Conservation (phyloP, 148 eudicot species). For the Arctostaphylos glauca region DNA sequence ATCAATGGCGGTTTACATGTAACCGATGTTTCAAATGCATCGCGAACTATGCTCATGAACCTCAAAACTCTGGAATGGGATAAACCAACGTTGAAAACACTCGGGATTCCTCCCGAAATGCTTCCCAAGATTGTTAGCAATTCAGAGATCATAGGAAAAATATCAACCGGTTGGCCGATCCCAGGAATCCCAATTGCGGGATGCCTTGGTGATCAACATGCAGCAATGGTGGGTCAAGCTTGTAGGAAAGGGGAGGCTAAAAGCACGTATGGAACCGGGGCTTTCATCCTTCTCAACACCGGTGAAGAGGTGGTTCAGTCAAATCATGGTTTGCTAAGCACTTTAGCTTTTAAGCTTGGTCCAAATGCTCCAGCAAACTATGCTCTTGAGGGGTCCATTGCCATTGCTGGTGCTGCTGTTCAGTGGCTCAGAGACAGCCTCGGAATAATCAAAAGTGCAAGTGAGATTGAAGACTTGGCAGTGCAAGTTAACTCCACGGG, state of each 20-base stretch:
- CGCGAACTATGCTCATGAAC: slow-evolving; percentile 95
- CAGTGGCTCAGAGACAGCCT: slow-evolving; percentile 98
- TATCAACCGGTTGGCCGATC: slow-evolving; percentile 79
- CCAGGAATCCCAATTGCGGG: slow-evolving; percentile 88
- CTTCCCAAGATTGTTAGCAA: slow-evolving; percentile 88
- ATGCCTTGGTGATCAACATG: slow-evolving; percentile 97
- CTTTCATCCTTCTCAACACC: slow-evolving; percentile 89
- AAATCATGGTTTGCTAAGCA: slow-evolving; percentile 74
- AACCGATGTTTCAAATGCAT: slow-evolving; percentile 95
- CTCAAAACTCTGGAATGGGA: slow-evolving; percentile 87
- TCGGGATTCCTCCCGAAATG: slow-evolving; percentile 50
- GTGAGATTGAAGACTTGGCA: slow-evolving; percentile 91
- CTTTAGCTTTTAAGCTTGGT: slow-evolving; percentile 89
- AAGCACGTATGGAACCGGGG: slow-evolving; percentile 97
- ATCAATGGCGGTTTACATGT: slow-evolving; percentile 65
- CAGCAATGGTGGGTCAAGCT: slow-evolving; percentile 97
- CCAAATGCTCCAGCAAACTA: slow-evolving; percentile 75
- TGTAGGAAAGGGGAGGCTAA: slow-evolving; percentile 92
- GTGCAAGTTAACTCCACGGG: slow-evolving; percentile 75
- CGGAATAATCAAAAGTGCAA: slow-evolving; percentile 67
- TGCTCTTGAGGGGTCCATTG: slow-evolving; percentile 97
- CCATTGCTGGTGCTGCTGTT: slow-evolving; percentile 98
- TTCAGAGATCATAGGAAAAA: slow-evolving; percentile 69
- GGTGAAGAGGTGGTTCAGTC: slow-evolving; percentile 71
- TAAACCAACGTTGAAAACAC: slow-evolving; percentile 52